Evolutionary conservation across 495 filamentous ascomycete genomes (phyloP).

Genomic region (Aspergillus carlsbadensis): DNA sequence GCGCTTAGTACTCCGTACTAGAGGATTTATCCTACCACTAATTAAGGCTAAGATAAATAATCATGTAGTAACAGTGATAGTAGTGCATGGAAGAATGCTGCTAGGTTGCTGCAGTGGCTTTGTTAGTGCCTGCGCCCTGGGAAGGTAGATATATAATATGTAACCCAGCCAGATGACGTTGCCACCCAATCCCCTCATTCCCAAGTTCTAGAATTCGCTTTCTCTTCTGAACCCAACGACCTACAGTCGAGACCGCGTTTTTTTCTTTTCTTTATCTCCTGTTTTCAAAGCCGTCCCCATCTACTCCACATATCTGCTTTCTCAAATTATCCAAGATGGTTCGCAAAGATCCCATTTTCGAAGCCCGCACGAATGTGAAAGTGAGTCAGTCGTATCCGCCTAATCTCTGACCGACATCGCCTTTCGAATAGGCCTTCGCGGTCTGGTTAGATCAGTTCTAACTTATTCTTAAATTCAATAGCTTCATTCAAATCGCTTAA

Average conservation of each 20-base stretch:
- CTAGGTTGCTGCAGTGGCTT: too few species aligned
- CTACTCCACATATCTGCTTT: not conserved
- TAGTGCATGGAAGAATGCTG: too few species aligned
- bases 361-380: slow-evolving; percentile 52
- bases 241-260: not conserved
- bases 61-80: too few species aligned
- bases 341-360: slow-evolving; percentile 49
- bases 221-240: slow-evolving; percentile 5
- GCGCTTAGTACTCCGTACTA: too few species aligned
- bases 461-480: slow-evolving; percentile 11
- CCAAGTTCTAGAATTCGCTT: slow-evolving; percentile 14
- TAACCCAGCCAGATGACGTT: slow-evolving; percentile 20
- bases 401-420: not conserved
- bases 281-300: too few species aligned
- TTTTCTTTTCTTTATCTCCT: slow-evolving; percentile 1
- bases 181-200: slow-evolving; percentile 18
- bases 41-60: too few species aligned
- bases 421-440: not conserved
- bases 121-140: not conserved
- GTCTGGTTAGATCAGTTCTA: slow-evolving; percentile 1
- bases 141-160: too few species aligned
- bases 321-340: slow-evolving; percentile 34
- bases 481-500: slow-evolving; percentile 49
- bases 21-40: too few species aligned
- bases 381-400: slow-evolving; percentile 21